A percentile compares a stretch with the other conserved stretches of the same genome.
Conservation (phyloP, 2,329 filamentous ascomycete species). For the Pyrenochaeta sp. region DNA sequence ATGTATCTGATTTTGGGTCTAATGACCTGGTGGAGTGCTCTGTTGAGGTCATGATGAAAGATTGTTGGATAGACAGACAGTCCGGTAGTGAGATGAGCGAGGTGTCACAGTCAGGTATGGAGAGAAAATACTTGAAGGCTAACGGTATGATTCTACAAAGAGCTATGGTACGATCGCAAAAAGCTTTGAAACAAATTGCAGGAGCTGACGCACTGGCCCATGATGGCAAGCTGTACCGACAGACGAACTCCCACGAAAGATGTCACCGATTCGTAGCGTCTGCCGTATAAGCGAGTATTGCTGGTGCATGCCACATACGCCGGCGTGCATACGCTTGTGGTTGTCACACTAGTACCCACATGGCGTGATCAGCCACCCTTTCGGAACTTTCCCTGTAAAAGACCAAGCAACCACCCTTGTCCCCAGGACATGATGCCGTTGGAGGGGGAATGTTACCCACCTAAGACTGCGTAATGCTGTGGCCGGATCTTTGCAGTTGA, state of each 20-base stretch:
- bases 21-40: constrained; percentile 20
- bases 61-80: background rate
- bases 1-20: constrained; percentile 19
- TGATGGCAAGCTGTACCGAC: constrained; percentile 13
- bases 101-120: background rate
- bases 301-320: constrained; percentile 22
- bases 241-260: constrained; percentile 17
- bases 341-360: constrained; percentile 31
- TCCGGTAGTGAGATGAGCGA: background rate
- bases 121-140: constrained; percentile 10
- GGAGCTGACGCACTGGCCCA: constrained; percentile 22
- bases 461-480: constrained; percentile 36
- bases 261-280: constrained; percentile 31
- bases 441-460: constrained; percentile 22
- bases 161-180: constrained; percentile 3
- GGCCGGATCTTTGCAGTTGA: constrained; percentile 20
- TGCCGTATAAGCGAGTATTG: constrained; percentile 6
- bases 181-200: constrained; percentile 14
- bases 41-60: constrained; percentile 30
- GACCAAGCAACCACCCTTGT: constrained; percentile 10
- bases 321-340: constrained; percentile 22
- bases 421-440: constrained; percentile 1
- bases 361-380: constrained; percentile 30
- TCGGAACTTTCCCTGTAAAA: constrained; percentile 22
- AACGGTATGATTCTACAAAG: constrained; percentile 9